These are phyloP conservation scores for Chalciporus sp. DNA, from an alignment of 1,284 basidiomycete species.

Conservation along the genomic window DNA sequence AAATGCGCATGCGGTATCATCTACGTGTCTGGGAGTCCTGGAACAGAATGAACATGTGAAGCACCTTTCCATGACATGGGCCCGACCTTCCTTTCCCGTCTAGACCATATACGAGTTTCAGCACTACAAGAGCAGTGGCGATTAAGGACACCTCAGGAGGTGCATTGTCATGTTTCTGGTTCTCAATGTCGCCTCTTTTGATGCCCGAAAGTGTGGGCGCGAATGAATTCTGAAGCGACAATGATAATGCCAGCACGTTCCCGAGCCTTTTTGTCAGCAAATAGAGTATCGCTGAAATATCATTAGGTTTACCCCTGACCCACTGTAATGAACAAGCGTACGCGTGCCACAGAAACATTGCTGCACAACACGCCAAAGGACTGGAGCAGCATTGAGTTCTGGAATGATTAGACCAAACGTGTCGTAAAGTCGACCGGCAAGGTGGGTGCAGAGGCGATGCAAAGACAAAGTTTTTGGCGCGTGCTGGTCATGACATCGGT, in stretches of 20 bases:
- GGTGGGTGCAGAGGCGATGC: constrained; percentile 62
- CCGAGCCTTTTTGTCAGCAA: constrained; percentile 60
- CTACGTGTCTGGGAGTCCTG: constrained; percentile 49
- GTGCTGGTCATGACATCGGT: constrained; percentile 44
- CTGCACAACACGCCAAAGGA: constrained; percentile 78
- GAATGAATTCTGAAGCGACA: constrained; percentile 61
- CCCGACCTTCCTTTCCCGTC: constrained; percentile 66
- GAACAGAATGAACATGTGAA: constrained; percentile 17
- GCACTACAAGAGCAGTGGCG: constrained; percentile 65
- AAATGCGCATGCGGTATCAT: constrained; percentile 67
- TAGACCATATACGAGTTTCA: constrained; percentile 85
- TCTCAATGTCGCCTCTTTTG: constrained; percentile 44
- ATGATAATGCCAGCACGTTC: constrained; percentile 57
- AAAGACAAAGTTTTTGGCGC: constrained; percentile 61
- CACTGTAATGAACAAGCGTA: constrained; percentile 44
- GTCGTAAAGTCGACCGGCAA: constrained; percentile 58
- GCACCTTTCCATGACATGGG: constrained; percentile 7
- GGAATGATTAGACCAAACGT: constrained; percentile 70
- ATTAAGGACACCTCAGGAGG: constrained; percentile 79
- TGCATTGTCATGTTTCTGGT: constrained; percentile 59
- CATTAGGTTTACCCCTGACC: constrained; percentile 3
- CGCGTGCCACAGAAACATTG: constrained; percentile 74
- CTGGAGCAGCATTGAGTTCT: constrained; percentile 75
- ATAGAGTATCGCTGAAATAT: constrained; percentile 60
- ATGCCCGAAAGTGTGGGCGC: constrained; percentile 42